Evolutionary conservation across 1,139 yeast species (phyloP).

Genomic region (Pichia sp.): DNA sequence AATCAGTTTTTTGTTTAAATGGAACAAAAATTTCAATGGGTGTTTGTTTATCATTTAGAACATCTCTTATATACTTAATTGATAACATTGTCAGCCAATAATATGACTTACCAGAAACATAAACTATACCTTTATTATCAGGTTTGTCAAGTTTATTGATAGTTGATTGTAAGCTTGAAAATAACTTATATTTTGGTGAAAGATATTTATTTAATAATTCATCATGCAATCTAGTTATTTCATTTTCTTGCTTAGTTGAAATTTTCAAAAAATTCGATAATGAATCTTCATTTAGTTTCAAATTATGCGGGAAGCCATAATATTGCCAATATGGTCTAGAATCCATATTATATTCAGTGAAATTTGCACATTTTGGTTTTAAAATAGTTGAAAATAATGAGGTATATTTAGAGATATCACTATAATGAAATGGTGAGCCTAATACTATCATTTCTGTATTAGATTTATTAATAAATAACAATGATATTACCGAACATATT

Average conservation of each 20-base stretch:
- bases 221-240: conserved; percentile 20
- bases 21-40: conserved; percentile 29
- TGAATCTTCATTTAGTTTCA: conserved; percentile 17
- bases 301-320: conserved; percentile 27
- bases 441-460: conserved; percentile 3
- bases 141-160: conserved; percentile 9
- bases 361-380: conserved; percentile 22
- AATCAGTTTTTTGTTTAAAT: conserved; percentile 17
- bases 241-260: conserved; percentile 20
- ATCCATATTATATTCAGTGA: conserved; percentile 20
- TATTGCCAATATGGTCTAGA: conserved; percentile 25
- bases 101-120: conserved; percentile 25
- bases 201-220: conserved; percentile 14
- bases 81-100: conserved; percentile 28
- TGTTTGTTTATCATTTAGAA: conserved; percentile 20
- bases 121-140: conserved; percentile 24
- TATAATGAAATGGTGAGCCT: conserved; percentile 2
- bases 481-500: conserved; percentile 1
- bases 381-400: conserved; percentile 12
- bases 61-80: conserved; percentile 26
- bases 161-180: conserved; percentile 7
- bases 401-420: conserved; percentile 16
- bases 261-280: conserved; percentile 21
- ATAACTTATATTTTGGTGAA: conserved; percentile 13
- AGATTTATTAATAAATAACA: conserved; percentile 3